Evolutionary conservation across 1,284 basidiomycete genomes (phyloP), one percentile per base, ranked within the genome.

Genomic region (Puccinia polysora): DNA sequence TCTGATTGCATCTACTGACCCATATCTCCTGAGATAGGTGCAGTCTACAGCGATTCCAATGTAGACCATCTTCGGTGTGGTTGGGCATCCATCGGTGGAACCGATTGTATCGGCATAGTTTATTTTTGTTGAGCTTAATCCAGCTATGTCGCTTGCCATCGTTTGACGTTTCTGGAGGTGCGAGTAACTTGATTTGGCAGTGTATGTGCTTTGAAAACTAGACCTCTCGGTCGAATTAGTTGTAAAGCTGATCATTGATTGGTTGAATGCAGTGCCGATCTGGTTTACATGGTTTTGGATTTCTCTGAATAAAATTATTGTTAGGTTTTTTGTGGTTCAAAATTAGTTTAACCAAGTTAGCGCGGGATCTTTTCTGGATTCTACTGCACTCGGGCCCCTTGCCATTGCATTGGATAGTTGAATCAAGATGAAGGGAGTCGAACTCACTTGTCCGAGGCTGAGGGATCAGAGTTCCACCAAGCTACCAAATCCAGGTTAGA

Each of bases 401-500:
- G 56, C 43, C 63, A 76, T 73, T 56, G 34, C 18, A n/a, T 40
- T 55, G 47, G 25, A n/a, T 12, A 14, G 10, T 30, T 14, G 7
- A 56, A 38, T 49, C 28, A 47, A 40, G 34, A 55, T 50, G 63
- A 23, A 56, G 32, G 32, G 84, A 83, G 75, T 86, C 10, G 81
- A 83, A 79, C 91, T 91, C 82, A 84, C 89, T 0, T 82, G 15
- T 7, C 10, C 4, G n/a, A 78, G 76, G 78, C 91, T 89, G 89
- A n/a, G 83, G 83, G 73, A 89, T 87, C 65, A 85, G 82, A 82
- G 87, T 63, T 34, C 6, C 4, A 14, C 60, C 56, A 59, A 23
- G 43, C 65, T 36, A 69, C 65, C 32, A 59, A 36, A 15, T 23
- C 36, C n/a, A 15, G 15, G 18, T 53, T 12, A 15, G 15, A 14